Conservation (phyloP, 331 rosid species). For the Malus hybrid region DNA sequence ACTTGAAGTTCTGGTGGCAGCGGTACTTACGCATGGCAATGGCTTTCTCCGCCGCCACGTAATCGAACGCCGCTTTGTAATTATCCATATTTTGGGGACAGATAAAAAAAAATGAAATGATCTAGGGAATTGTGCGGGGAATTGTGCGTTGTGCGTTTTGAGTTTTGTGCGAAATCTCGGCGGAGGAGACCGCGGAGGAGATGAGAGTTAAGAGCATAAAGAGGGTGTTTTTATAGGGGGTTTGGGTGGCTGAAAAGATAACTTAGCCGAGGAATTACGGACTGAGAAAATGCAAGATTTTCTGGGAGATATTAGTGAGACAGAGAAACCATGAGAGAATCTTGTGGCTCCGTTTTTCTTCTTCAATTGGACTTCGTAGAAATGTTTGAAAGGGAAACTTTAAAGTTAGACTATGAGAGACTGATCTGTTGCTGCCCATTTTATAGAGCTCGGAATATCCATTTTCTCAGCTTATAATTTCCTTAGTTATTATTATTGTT, state of each 20-base stretch:
- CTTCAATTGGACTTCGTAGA: not conserved
- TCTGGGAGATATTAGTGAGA: not conserved
- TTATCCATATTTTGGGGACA: slow-evolving; percentile 15
- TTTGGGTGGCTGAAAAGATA: not conserved
- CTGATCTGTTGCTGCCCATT: not conserved
- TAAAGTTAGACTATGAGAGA: not conserved
- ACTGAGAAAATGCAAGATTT: not conserved
- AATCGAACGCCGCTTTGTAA: not conserved
- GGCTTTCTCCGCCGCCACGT: slow-evolving; percentile 26
- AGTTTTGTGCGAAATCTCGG: not conserved
- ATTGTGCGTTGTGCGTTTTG: too few relatives aligned
- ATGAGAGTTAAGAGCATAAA: not conserved
- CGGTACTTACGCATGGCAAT: slow-evolving; percentile 24
- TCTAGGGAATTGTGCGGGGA: too few relatives aligned
- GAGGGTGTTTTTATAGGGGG: not conserved
- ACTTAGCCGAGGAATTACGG: not conserved
- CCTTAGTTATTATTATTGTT: too few relatives aligned
- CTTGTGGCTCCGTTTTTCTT: not conserved
- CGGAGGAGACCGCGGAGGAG: not conserved
- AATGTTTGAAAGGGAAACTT: not conserved
- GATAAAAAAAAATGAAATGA: too few relatives aligned
- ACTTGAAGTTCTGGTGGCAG: slow-evolving; percentile 14
- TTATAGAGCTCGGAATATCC: not conserved
- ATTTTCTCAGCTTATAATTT: too few relatives aligned
- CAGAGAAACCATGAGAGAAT: not conserved